Base-by-base conservation (phyloP, 2,329 filamentous ascomycete species). In the Scopulariopsis brevicaulis region DNA sequence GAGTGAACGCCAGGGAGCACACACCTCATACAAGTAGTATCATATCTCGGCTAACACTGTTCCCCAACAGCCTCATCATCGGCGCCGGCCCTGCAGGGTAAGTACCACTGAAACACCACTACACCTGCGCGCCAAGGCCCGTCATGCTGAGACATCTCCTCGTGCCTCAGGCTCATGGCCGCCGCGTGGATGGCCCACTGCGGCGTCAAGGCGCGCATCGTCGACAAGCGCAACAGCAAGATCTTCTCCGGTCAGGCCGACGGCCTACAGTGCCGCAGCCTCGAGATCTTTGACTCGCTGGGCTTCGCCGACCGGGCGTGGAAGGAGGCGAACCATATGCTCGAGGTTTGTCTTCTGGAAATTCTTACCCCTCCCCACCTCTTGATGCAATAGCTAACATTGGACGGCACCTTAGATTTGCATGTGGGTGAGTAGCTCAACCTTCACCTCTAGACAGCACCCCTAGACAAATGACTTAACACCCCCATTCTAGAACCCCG, bases 261-360 rank as follows among this genome's bases (percentile, higher is more conserved):
- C 60, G 71, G 74, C 55, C 67, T 86, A 2, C 82, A 87, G 70
- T 80, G 77, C 60, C 80, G 85, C 3, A 87, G 82, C 0, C 73
- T 89, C 1, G 84, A 90, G 68, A 87, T 90, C n/a, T 81, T 90
- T 58, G 84, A 90, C 63, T 83, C 80, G 55, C 86, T 90, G 62
- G 86, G 82, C 1, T 80, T 90, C 59, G 83, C 75, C 2, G 80
- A 89, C 61, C 72, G 79, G 4, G 79, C 78, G 1, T 83, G 82
- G 79, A 83, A 83, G 54, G 85, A 89, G 63, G 77, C 81, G 12
- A 86, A 86, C 65, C 83, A 84, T 65, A 81, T 88, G 52, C 25
- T 54, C n/a, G 52, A 54, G 52, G 52, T 54, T 20, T 20, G 52
- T 28, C n/a, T 3, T 14, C 40, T 46, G 28, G 28, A 32, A 32